Evolutionary conservation across 192 early-diverging fungal genomes (phyloP), one percentile per base, ranked within the genome.

Genomic region (Funneliformis geosporum): DNA sequence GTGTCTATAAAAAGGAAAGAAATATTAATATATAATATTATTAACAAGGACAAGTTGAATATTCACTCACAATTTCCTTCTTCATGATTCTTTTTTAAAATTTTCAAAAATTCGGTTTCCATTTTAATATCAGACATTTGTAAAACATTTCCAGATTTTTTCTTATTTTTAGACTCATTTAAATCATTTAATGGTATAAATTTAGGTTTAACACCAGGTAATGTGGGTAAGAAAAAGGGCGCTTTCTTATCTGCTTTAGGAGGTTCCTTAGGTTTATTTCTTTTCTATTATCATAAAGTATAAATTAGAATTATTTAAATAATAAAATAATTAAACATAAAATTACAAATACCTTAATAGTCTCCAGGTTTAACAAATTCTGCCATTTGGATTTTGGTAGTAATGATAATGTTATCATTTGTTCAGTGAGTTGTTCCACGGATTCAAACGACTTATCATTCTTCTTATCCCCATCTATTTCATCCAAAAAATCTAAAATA

Each of bases 141-240:
- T 73, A 90, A 76, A 78, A 82, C 69, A 11, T 79, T 71, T 33
- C 12, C 33, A 38, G 64, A 11, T 43, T 84, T 75, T 4, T 76
- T 67, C 61, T 86, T 80, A n/a, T 86, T 83, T 12, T 84, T 82
- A 16, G 88, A 80, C 40, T 82, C 79, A 62, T 82, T 82, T 18
- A 85, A 80, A 55, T 84, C 80, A 6, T 80, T 75, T 14, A 75
- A 61, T 10, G 84, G 73, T 47, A 88, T 88, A 82, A 94, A 96
- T 60, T 89, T 92, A 61, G 91, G 91, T 46, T 89, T 86, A 14
- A 89, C 87, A 64, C 92, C 95, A 38, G 90, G 84, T 5, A 95
- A 75, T 1, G 95, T 95, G 12, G 92, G 92, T 80, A 99, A 84
- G 86, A 99, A 98, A 89, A 99, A 99, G 28, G 97, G 96, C 21